Conservation (phyloP, 805 yeast genomes). For the Candida vartiovaarae region DNA sequence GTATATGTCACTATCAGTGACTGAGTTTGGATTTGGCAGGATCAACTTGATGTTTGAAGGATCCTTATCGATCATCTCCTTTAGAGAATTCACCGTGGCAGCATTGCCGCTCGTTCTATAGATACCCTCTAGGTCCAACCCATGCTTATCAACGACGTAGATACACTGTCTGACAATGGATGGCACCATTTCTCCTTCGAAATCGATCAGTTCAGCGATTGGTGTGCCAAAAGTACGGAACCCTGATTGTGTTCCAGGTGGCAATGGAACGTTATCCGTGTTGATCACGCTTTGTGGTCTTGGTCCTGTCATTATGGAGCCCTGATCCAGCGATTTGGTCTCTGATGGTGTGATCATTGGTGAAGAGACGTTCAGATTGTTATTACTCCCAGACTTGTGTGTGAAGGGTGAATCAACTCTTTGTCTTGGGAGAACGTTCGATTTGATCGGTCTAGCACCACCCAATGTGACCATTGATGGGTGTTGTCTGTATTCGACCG, state of each 20-base stretch:
- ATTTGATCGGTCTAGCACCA: slow-evolving; percentile 13
- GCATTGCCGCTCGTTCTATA: slow-evolving; percentile 82
- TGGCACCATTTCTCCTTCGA: slow-evolving; percentile 90
- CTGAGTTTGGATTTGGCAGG: slow-evolving; percentile 45
- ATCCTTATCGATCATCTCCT: slow-evolving; percentile 64
- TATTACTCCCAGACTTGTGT: not conserved
- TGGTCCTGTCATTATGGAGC: slow-evolving; percentile 20
- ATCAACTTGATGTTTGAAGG: slow-evolving; percentile 57
- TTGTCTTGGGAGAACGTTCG: not conserved
- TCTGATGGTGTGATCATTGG: slow-evolving; percentile 14
- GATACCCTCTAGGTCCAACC: slow-evolving; percentile 81
- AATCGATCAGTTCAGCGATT: slow-evolving; percentile 66
- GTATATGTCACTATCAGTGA: slow-evolving; percentile 76
- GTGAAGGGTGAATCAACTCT: not conserved
- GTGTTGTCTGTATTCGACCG: slow-evolving; percentile 67
- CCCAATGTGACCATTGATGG: slow-evolving; percentile 42
- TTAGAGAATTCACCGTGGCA: slow-evolving; percentile 64
- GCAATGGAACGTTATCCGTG: slow-evolving; percentile 22
- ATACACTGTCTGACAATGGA: slow-evolving; percentile 84
- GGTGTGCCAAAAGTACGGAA: slow-evolving; percentile 74
- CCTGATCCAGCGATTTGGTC: slow-evolving; percentile 6
- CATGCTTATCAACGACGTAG: slow-evolving; percentile 77
- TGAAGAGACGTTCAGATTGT: not conserved
- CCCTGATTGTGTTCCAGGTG: slow-evolving; percentile 22
- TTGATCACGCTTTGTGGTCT: slow-evolving; percentile 25